Evolutionary conservation across 176 grass and related monocot species (phyloP).

Genomic region (sorghum (Sorghum bicolor)): Sorghum_bicolor_NCBIv3 NC_012870.2:78352001-78352500

Average conservation of each 20-base stretch:
- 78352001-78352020: conserved; percentile 44
- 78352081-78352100: conserved; percentile 63
- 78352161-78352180: not conserved
- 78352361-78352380: not conserved
- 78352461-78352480: conserved; percentile 5
- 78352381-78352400: not conserved
- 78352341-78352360: not conserved
- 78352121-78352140: conserved; percentile 68
- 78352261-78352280: conserved; percentile 10
- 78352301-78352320: not conserved
- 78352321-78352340: not conserved
- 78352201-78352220: conserved; percentile 1
- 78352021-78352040: conserved; percentile 45
- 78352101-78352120: conserved; percentile 74
- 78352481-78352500: conserved; percentile 3
- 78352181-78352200: conserved; percentile 7
- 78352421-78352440: conserved; percentile 2
- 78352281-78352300: not conserved
- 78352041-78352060: conserved; percentile 63
- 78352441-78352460: conserved; percentile 17
- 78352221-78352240: not conserved
- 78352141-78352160: conserved; percentile 24
- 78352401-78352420: conserved; percentile 11
- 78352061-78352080: conserved; percentile 69
- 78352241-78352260: conserved; percentile 26